Conservation (phyloP, 1,284 basidiomycete species). For the Caloboletus firmus region DNA sequence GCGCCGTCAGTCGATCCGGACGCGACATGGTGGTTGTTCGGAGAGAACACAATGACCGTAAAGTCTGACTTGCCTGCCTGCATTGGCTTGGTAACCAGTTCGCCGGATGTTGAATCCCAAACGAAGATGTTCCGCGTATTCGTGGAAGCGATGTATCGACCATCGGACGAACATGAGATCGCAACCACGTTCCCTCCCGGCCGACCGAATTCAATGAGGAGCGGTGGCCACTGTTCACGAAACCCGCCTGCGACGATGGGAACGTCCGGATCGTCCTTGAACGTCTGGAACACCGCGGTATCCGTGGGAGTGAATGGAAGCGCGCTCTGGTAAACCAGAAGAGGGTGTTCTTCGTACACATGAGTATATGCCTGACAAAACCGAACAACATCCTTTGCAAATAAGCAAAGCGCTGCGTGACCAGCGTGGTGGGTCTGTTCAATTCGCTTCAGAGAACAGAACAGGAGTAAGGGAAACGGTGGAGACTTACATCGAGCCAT, state of each 20-base stretch:
- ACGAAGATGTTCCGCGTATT: slow-evolving; percentile 20
- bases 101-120: slow-evolving; percentile 35
- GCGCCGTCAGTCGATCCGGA: slow-evolving; percentile 26
- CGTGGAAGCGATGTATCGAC: slow-evolving; percentile 33
- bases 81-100: slow-evolving; percentile 24
- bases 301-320: slow-evolving; percentile 35
- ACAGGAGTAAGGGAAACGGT: background rate
- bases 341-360: slow-evolving; percentile 36
- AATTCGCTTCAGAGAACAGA: slow-evolving; percentile 2
- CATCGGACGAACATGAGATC: slow-evolving; percentile 29
- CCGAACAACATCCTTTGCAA: slow-evolving; percentile 29
- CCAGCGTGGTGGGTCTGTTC: slow-evolving; percentile 13
- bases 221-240: slow-evolving; percentile 33
- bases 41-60: slow-evolving; percentile 27
- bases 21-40: slow-evolving; percentile 27
- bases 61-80: slow-evolving; percentile 9
- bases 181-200: slow-evolving; percentile 16
- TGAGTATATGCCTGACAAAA: slow-evolving; percentile 35
- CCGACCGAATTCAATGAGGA: slow-evolving; percentile 32
- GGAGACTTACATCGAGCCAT: slow-evolving; percentile 29
- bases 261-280: slow-evolving; percentile 26
- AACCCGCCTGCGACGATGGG: slow-evolving; percentile 33
- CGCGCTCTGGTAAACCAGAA: slow-evolving; percentile 36
- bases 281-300: slow-evolving; percentile 25
- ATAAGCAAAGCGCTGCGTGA: slow-evolving; percentile 20